Percentiles rank a stretch among this genome's conserved stretches.
Evolutionary conservation across 108 stramenopile species (phyloP).

Genomic region (Nitzschia sp.): DNA sequence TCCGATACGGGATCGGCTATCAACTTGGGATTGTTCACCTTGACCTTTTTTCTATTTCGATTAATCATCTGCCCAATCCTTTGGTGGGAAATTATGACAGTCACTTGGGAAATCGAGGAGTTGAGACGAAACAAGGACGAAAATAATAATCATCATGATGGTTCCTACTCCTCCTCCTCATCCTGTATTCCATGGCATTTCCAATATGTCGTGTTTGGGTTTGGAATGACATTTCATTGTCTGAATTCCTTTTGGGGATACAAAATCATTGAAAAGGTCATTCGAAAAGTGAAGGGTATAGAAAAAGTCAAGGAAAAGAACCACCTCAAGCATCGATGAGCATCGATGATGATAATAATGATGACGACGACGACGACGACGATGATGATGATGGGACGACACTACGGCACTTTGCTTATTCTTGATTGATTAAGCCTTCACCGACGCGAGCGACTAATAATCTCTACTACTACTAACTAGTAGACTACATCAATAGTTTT

Average conservation of each 20-base stretch:
- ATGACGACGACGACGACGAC: no score
- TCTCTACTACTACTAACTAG: no score
- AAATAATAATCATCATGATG: conserved; percentile 18
- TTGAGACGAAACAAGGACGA: no score
- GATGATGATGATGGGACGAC: no score
- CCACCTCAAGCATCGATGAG: conserved; percentile 28
- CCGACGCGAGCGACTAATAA: no score
- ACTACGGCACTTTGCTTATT: no score
- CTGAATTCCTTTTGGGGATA: conserved; percentile 61
- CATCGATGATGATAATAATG: no score
- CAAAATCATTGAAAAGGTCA: conserved; percentile 55
- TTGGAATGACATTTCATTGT: conserved; percentile 56
- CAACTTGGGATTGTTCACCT: conserved; percentile 40
- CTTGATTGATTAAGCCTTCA: no score
- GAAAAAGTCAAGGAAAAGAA: conserved; percentile 50
- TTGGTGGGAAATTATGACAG: conserved; percentile 31
- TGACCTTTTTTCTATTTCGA: conserved; percentile 50
- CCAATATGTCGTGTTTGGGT: conserved; percentile 32
- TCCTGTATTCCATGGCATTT: conserved; percentile 53
- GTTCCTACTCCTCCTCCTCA: conserved; percentile 14
- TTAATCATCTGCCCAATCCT: conserved; percentile 49
- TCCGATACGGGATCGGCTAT: conserved; percentile 11
- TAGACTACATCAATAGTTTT: no score
- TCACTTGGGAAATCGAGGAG: conserved; percentile 16
- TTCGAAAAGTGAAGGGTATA: conserved; percentile 47